Conservation (phyloP, 768 basidiomycete species). For the Pleurotus salmoneostramineus region DNA sequence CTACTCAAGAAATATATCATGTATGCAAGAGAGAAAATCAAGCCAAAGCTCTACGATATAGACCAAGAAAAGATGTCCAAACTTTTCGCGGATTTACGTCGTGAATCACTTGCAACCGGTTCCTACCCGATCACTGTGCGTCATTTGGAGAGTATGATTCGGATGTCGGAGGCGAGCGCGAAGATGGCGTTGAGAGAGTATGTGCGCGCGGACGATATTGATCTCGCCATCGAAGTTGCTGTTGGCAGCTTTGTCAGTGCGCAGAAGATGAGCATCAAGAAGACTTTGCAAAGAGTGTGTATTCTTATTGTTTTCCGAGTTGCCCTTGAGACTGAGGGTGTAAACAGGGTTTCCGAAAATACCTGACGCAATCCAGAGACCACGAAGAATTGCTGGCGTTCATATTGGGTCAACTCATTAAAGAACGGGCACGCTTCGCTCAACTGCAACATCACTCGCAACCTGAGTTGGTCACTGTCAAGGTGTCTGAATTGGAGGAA, state of each 20-base stretch:
- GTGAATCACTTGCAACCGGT: constrained; percentile 96
- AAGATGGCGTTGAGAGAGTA: constrained; percentile 98
- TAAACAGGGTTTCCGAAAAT: constrained; percentile 89
- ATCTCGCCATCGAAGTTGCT: constrained; percentile 94
- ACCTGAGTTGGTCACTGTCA: constrained; percentile 73
- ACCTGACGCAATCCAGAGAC: constrained; percentile 92
- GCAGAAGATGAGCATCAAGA: constrained; percentile 98
- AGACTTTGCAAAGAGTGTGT: constrained; percentile 89
- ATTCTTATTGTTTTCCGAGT: neutral
- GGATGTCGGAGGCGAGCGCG: constrained; percentile 97
- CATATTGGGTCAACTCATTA: constrained; percentile 89
- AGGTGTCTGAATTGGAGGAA: constrained; percentile 80
- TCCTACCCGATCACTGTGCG: constrained; percentile 98
- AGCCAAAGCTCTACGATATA: constrained; percentile 90
- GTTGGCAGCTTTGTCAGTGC: constrained; percentile 93
- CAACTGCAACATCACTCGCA: constrained; percentile 75
- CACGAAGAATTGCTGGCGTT: constrained; percentile 95
- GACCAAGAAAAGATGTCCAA: constrained; percentile 93
- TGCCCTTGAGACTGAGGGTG: neutral
- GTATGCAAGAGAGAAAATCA: constrained; percentile 92
- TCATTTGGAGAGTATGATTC: constrained; percentile 98
- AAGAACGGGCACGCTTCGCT: constrained; percentile 85
- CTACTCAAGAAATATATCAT: constrained; percentile 97
- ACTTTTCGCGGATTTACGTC: constrained; percentile 93
- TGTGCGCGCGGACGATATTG: constrained; percentile 93